Base-by-base conservation (phyloP, 1,139 yeast genomes). In the Protomyces inouyei region DNA sequence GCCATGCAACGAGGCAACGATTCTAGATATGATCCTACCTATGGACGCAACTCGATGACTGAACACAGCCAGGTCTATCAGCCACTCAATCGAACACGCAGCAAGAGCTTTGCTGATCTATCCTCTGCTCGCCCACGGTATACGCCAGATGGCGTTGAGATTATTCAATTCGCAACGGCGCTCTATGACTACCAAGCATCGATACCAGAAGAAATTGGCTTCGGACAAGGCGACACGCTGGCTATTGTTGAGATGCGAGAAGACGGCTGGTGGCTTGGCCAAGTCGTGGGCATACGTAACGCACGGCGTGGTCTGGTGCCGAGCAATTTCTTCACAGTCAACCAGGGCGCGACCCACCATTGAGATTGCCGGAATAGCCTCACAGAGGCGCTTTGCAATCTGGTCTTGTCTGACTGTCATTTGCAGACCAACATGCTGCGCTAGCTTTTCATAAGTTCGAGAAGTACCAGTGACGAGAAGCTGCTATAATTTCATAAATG, bases 211-310 rank as follows among this genome's bases (percentile, higher is more conserved):
- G 97, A 90, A 71, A 80, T 89, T 10, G 77, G 80, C 18, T 89
- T 90, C 79, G 80, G 82, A 65, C 87, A 88, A 72, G 87, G 87
- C 64, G 95, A 91, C 79, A 74, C 83, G n/a, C 77, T 90, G 74
- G 80, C 85, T 67, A 83, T 90, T 14, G 75, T 88, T 32, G 84
- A 84, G 69, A 86, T 82, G 78, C 95, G 89, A 73, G 92, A 87
- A 64, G 96, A 90, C 72, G 90, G 91, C 43, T 90, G 97, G 96
- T 90, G 87, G 86, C 85, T 86, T 70, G 87, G 89, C 68, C 96
- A 90, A 73, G 83, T 87, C 61, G 79, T 83, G 8, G 74, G 74
- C n/a, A 66, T 82, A 66, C 79, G 83, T 35, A 82, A 82, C 10
- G 69, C 70, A 36, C 80, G 80, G 35, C 79, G 84, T 9, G 97